phyloP scores from a whole-genome alignment of 2,329 filamentous ascomycete genomes.

The Trichoderma asperellum region DNA sequence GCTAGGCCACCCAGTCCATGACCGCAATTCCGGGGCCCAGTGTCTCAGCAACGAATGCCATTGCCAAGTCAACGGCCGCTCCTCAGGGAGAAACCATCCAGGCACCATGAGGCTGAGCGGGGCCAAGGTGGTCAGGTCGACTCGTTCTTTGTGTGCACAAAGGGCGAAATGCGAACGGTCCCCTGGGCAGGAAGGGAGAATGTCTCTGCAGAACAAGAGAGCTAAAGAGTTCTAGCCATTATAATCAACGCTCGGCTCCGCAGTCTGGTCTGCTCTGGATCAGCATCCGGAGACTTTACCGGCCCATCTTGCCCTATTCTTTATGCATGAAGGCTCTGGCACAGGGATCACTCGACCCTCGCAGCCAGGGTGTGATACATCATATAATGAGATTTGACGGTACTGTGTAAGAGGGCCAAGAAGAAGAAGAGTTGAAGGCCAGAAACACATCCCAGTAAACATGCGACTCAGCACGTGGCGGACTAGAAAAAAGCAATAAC shows the following conservation, averaged over 20 bases:
- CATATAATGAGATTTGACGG: not conserved
- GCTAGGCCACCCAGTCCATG: not conserved
- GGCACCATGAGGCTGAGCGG: constrained; percentile 11
- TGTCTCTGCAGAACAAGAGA: constrained; percentile 15
- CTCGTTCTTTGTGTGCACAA: not conserved
- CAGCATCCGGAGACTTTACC: not conserved
- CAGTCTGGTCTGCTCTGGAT: not conserved
- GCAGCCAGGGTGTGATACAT: not conserved
- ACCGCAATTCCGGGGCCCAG: not conserved
- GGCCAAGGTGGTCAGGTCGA: not conserved
- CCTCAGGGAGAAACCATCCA: constrained; percentile 15
- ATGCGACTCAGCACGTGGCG: constrained; percentile 15
- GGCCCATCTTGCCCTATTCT: not conserved
- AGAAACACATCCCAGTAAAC: not conserved
- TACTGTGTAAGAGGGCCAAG: not conserved
- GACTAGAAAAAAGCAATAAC: constrained; percentile 3
- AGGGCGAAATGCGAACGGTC: not conserved
- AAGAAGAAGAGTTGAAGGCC: not conserved
- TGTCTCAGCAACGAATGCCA: constrained; percentile 36
- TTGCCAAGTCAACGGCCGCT: constrained; percentile 34
- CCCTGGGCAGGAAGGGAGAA: not conserved
- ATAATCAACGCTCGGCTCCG: not conserved
- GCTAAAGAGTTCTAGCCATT: not conserved
- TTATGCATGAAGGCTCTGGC: not conserved
- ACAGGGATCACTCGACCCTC: constrained; percentile 17